Evolutionary conservation across 306 rosid species (phyloP).

Genomic region (Morella rubra): DNA sequence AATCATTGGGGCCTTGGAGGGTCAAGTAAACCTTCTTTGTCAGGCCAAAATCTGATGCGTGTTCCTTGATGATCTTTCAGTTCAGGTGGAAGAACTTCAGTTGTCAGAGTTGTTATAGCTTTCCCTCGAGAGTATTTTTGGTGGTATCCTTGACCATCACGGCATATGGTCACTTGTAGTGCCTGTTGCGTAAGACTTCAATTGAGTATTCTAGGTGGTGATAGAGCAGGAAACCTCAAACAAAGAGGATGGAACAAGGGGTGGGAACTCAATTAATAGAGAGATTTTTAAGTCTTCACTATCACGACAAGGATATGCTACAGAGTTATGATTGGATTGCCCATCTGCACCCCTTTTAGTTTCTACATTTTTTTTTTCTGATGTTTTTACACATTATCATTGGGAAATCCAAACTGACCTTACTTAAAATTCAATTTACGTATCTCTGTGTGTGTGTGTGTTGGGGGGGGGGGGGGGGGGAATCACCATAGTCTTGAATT

Average conservation of each 20-base stretch:
- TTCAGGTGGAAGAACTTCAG: constrained; percentile 67
- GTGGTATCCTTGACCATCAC: constrained; percentile 74
- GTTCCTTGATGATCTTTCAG: constrained; percentile 69
- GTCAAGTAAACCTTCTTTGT: constrained; percentile 69
- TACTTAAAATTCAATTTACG: no score
- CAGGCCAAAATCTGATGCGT: constrained; percentile 85
- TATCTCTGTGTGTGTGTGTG: no score
- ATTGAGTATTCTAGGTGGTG: constrained; percentile 23
- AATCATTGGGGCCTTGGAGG: constrained; percentile 17
- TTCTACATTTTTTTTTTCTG: background rate
- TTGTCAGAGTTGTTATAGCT: constrained; percentile 60
- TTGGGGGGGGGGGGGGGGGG: no score
- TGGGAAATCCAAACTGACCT: no score
- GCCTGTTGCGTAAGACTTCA: constrained; percentile 43
- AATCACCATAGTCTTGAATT: background rate
- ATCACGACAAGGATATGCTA: constrained; percentile 13
- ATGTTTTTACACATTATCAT: background rate
- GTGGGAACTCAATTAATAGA: constrained; percentile 2
- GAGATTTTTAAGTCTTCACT: background rate
- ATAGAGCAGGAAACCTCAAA: constrained; percentile 20
- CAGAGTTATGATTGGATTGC: constrained; percentile 11
- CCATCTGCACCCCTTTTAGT: constrained; percentile 9
- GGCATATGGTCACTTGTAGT: constrained; percentile 87
- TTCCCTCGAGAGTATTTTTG: constrained; percentile 91
- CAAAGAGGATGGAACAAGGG: constrained; percentile 7